phyloP scores from a whole-genome alignment of 495 filamentous ascomycete species.

The Talaromyces ruber region DNA sequence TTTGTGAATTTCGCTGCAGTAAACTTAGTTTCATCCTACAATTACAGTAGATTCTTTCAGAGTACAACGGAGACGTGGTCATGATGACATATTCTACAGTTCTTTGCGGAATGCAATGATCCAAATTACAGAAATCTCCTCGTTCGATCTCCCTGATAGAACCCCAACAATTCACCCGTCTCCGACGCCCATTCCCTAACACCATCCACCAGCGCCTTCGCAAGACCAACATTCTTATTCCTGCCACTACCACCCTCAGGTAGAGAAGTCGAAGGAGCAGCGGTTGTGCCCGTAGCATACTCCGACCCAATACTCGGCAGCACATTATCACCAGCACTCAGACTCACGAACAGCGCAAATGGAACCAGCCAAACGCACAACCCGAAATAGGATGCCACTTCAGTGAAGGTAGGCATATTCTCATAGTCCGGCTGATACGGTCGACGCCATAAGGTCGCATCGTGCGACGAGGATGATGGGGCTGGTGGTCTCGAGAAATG shows the following conservation, averaged over 20 bases:
- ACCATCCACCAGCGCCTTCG: constrained; percentile 78
- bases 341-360: constrained; percentile 87
- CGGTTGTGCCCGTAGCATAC: constrained; percentile 51
- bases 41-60: not conserved
- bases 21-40: not conserved
- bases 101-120: not conserved
- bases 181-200: constrained; percentile 65
- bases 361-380: constrained; percentile 95
- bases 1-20: not conserved
- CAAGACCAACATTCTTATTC: constrained; percentile 69
- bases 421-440: constrained; percentile 47
- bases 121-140: constrained; percentile 26
- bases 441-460: constrained; percentile 33
- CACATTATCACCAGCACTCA: constrained; percentile 90
- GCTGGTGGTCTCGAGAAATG: constrained; percentile 64
- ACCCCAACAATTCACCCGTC: constrained; percentile 62
- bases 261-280: constrained; percentile 31
- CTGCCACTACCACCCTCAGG: constrained; percentile 34
- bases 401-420: constrained; percentile 76
- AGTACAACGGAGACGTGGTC: not conserved
- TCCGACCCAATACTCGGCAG: constrained; percentile 75
- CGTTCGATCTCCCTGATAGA: constrained; percentile 49
- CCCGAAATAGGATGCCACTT: constrained; percentile 94
- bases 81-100: not conserved
- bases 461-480: constrained; percentile 12